Conservation (phyloP, 129 eudicot species). For the Helianthus tuberosus region DNA sequence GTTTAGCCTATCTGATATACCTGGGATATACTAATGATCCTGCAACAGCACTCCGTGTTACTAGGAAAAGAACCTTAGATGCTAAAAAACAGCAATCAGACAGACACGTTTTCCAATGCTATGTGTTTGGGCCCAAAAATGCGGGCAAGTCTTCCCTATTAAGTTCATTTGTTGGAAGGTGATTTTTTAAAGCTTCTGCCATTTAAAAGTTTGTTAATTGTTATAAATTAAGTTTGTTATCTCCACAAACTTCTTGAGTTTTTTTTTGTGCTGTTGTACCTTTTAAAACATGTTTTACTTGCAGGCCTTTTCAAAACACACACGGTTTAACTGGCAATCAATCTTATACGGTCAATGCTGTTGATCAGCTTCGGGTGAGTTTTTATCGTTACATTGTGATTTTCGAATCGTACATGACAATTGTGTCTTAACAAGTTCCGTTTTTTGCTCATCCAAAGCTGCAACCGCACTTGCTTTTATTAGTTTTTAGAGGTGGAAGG, state of each 20-base stretch:
- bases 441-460: too few species aligned
- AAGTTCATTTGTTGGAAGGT: constrained; percentile 84
- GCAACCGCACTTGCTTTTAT: too few species aligned
- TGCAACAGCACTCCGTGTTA: constrained; percentile 74
- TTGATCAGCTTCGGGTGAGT: constrained; percentile 81
- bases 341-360: constrained; percentile 65
- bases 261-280: neutral
- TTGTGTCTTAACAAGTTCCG: too few species aligned
- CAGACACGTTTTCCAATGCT: constrained; percentile 83
- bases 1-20: constrained; percentile 84
- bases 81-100: constrained; percentile 86
- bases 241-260: constrained; percentile 16
- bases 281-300: constrained; percentile 23
- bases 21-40: constrained; percentile 74
- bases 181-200: neutral
- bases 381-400: constrained; percentile 17
- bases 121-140: constrained; percentile 82
- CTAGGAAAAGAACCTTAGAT: constrained; percentile 72
- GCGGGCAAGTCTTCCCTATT: constrained; percentile 85
- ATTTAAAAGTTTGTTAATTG: neutral
- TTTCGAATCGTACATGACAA: too few species aligned
- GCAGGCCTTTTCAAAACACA: constrained; percentile 77
- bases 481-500: too few species aligned
- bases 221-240: neutral
- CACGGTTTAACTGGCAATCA: constrained; percentile 42